Percentiles rank a stretch among this genome's conserved stretches.
Evolutionary conservation across 208 protist species (phyloP).

Genomic region (Acanthamoeba royreba): DNA sequence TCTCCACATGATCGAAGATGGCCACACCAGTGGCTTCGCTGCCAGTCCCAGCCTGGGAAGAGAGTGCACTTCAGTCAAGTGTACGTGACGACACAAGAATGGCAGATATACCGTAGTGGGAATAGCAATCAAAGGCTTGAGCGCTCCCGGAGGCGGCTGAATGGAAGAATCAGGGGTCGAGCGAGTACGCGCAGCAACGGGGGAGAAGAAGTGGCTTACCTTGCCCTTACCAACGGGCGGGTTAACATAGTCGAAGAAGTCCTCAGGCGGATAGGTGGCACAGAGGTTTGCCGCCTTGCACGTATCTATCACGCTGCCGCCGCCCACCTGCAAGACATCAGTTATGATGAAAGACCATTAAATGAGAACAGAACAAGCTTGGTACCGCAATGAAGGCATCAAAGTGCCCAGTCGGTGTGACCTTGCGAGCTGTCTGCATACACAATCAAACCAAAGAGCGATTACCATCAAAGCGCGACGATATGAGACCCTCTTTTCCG

Average conservation of each 20-base stretch:
- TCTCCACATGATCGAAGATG: constrained; percentile 57
- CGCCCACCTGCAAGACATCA: neutral
- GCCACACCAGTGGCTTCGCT: constrained; percentile 61
- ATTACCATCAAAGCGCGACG: neutral
- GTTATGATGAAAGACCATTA: neutral
- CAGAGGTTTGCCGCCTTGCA: constrained; percentile 72
- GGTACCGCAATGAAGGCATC: constrained; percentile 67
- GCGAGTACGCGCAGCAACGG: neutral
- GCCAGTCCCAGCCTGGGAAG: constrained; percentile 45
- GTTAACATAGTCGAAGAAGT: constrained; percentile 74
- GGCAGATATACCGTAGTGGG: constrained; percentile 55
- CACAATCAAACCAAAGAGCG: neutral
- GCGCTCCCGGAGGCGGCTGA: constrained; percentile 20
- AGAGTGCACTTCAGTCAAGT: neutral
- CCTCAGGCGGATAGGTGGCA: constrained; percentile 59
- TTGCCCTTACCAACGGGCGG: constrained; percentile 64
- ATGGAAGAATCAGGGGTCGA: neutral
- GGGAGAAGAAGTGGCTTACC: neutral
- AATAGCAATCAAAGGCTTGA: constrained; percentile 64
- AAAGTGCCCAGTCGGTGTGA: neutral
- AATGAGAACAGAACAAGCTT: neutral
- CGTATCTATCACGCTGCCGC: constrained; percentile 60
- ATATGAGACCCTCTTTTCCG: neutral
- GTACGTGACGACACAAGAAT: neutral
- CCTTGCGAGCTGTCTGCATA: neutral